phyloP scores from a whole-genome alignment of 495 filamentous ascomycete species.

The Emericellopsis terricola region DNA sequence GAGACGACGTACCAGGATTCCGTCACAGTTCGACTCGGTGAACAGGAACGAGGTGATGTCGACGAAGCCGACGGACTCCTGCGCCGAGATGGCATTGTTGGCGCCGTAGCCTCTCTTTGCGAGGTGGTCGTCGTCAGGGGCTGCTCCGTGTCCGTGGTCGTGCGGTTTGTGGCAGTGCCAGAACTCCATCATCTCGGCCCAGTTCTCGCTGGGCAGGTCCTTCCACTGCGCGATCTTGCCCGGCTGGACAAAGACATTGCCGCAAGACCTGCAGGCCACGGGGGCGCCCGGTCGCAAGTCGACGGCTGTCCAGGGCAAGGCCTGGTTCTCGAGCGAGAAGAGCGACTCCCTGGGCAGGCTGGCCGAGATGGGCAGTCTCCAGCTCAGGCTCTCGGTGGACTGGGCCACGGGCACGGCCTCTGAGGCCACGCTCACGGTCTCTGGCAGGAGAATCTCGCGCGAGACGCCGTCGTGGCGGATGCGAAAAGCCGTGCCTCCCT shows the following conservation, averaged over 20 bases:
- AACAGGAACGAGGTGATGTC: constrained; percentile 64
- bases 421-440: constrained; percentile 24
- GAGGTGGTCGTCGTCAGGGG: constrained; percentile 22
- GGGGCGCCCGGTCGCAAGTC: constrained; percentile 33
- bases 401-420: constrained; percentile 17
- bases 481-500: constrained; percentile 30
- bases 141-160: constrained; percentile 21
- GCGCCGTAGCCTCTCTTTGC: constrained; percentile 59
- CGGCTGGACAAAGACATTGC: constrained; percentile 19
- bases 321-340: constrained; percentile 10
- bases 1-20: constrained; percentile 39
- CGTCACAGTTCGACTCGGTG: constrained; percentile 39
- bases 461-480: constrained; percentile 33
- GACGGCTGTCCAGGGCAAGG: constrained; percentile 53
- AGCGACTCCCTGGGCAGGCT: constrained; percentile 6
- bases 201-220: constrained; percentile 87
- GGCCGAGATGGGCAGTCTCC: constrained; percentile 43
- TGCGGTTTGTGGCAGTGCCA: constrained; percentile 96
- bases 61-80: constrained; percentile 50
- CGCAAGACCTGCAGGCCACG: constrained; percentile 51
- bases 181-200: constrained; percentile 99
- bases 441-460: constrained; percentile 48
- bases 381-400: constrained; percentile 32
- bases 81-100: constrained; percentile 45
- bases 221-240: constrained; percentile 52